Evolutionary conservation across 1,284 basidiomycete species (phyloP).

Genomic region (Cryptococcus sp.): DNA sequence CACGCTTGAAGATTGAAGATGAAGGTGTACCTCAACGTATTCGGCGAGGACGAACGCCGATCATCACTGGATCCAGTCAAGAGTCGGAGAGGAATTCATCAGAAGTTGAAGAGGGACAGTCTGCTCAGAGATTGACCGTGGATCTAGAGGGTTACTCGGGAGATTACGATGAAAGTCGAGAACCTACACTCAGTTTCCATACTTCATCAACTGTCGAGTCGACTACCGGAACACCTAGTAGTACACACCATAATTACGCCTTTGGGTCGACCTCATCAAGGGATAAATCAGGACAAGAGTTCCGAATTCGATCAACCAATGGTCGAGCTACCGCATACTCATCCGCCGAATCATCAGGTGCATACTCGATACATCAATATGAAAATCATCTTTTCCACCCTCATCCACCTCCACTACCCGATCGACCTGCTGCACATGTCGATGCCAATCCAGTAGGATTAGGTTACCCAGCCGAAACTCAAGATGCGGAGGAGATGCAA

Average conservation of each 20-base stretch:
- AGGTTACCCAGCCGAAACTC: conserved; percentile 12
- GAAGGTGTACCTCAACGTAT: conserved; percentile 12
- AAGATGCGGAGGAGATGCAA: background rate
- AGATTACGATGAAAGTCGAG: conserved; percentile 30
- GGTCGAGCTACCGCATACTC: conserved; percentile 42
- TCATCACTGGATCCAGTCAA: too few species aligned
- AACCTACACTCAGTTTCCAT: conserved; percentile 43
- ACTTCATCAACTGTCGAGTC: conserved; percentile 39
- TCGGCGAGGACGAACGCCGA: conserved; percentile 26
- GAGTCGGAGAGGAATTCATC: too few species aligned
- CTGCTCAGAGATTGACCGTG: conserved; percentile 30
- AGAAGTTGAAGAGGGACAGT: conserved; percentile 14
- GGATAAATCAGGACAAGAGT: conserved; percentile 21
- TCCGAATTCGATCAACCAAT: conserved; percentile 28
- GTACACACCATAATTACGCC: conserved; percentile 18
- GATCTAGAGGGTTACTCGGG: conserved; percentile 41
- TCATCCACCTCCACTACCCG: conserved; percentile 36
- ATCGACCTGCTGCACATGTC: conserved; percentile 12
- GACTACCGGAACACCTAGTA: conserved; percentile 30
- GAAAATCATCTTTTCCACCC: conserved; percentile 23
- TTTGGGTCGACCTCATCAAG: background rate
- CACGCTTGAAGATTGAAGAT: background rate
- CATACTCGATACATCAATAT: conserved; percentile 38
- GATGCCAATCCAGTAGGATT: conserved; percentile 28
- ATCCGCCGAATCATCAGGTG: conserved; percentile 42